Conservation (phyloP, 805 yeast genomes). For the Kodamaea hsintzibuensis region DNA sequence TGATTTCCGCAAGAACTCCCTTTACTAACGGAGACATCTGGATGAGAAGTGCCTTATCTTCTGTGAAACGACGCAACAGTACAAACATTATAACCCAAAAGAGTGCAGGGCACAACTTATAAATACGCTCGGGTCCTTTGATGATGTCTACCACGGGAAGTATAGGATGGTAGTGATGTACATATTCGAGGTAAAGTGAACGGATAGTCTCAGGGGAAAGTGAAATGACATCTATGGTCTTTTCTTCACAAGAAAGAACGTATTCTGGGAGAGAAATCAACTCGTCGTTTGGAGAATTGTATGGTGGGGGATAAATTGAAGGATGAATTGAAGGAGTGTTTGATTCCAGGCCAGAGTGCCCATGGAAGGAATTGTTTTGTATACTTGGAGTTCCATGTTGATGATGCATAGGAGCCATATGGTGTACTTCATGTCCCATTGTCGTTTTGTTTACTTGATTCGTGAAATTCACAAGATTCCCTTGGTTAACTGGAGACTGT, state of each 20-base stretch:
- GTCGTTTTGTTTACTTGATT: not conserved
- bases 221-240: conserved; percentile 67
- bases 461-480: not conserved
- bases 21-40: conserved; percentile 69
- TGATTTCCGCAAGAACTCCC: conserved; percentile 78
- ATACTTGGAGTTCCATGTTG: not conserved
- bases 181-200: conserved; percentile 67
- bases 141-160: conserved; percentile 83
- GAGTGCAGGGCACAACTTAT: conserved; percentile 78
- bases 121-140: conserved; percentile 80
- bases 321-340: not conserved
- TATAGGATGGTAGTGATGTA: conserved; percentile 76
- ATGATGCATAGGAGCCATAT: not conserved
- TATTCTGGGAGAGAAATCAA: not conserved
- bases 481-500: not conserved
- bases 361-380: not conserved
- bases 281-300: not conserved
- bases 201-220: conserved; percentile 62
- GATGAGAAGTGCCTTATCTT: conserved; percentile 48
- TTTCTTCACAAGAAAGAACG: conserved; percentile 56
- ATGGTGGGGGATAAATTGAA: not conserved
- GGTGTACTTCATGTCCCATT: not conserved
- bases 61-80: conserved; percentile 57
- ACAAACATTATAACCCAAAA: conserved; percentile 94
- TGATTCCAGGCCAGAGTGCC: not conserved